Evolutionary conservation across 2,329 filamentous ascomycete species (phyloP).

Genomic region (Trichothecium roseum): DNA sequence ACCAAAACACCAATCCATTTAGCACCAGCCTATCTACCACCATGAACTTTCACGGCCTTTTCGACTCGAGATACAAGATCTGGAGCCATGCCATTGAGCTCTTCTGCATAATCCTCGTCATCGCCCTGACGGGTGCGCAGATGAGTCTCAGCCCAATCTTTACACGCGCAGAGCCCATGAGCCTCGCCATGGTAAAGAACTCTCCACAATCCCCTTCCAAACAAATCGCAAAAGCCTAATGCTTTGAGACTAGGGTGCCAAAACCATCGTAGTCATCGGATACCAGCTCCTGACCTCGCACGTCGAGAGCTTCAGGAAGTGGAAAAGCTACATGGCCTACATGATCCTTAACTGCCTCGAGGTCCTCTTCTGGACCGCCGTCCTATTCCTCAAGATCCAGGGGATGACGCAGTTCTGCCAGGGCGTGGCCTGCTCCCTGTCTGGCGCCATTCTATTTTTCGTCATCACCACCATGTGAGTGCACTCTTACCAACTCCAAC

Average conservation of each 20-base stretch:
- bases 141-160: neutral
- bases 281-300: conserved; percentile 11
- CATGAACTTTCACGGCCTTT: too few relatives aligned
- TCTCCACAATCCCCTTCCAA: too few relatives aligned
- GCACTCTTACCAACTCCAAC: too few relatives aligned
- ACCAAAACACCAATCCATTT: too few relatives aligned
- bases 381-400: conserved; percentile 13
- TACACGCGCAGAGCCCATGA: neutral
- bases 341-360: conserved; percentile 14
- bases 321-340: conserved; percentile 12
- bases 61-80: neutral
- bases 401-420: too few relatives aligned
- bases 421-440: neutral
- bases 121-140: neutral
- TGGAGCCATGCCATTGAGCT: neutral
- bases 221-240: too few relatives aligned
- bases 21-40: too few relatives aligned
- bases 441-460: neutral
- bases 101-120: neutral
- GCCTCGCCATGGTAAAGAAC: neutral
- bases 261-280: conserved; percentile 1
- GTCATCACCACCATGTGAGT: neutral
- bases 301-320: conserved; percentile 12
- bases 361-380: conserved; percentile 15
- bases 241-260: too few relatives aligned